Evolutionary conservation across 441 rosid genomes (phyloP).

Genomic region (Breynia disticha): DNA sequence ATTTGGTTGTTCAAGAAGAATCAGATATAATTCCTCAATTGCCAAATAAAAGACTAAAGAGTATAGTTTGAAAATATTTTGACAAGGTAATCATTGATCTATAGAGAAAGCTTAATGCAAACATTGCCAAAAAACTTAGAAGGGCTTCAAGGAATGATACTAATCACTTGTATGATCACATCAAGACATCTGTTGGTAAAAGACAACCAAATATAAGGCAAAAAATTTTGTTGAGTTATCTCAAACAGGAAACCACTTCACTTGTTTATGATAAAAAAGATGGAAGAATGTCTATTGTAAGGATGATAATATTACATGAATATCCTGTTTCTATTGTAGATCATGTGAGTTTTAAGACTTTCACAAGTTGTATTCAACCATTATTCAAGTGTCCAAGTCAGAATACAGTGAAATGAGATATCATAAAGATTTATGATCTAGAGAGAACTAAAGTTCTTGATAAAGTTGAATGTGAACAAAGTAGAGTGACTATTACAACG

Average conservation of each 20-base stretch:
- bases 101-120: too few species aligned
- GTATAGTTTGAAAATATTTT: too few species aligned
- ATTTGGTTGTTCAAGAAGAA: too few species aligned
- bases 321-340: not conserved
- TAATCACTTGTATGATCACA: not conserved
- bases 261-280: not conserved
- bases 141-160: not conserved
- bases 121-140: not conserved
- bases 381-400: too few species aligned
- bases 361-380: conserved; percentile 1
- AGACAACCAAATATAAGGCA: not conserved
- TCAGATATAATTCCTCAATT: too few species aligned
- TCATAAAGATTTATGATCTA: not conserved
- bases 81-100: too few species aligned
- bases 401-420: conserved; percentile 5
- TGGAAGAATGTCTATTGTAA: not conserved
- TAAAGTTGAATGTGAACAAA: not conserved
- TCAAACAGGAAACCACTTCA: not conserved
- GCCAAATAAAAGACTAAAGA: too few species aligned
- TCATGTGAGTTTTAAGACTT: not conserved
- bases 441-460: not conserved
- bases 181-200: not conserved
- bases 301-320: conserved; percentile 3
- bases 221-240: not conserved
- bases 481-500: conserved; percentile 3